Base-by-base conservation (phyloP, 306 rosid genomes). In the Cicer pinnatifidum region DNA sequence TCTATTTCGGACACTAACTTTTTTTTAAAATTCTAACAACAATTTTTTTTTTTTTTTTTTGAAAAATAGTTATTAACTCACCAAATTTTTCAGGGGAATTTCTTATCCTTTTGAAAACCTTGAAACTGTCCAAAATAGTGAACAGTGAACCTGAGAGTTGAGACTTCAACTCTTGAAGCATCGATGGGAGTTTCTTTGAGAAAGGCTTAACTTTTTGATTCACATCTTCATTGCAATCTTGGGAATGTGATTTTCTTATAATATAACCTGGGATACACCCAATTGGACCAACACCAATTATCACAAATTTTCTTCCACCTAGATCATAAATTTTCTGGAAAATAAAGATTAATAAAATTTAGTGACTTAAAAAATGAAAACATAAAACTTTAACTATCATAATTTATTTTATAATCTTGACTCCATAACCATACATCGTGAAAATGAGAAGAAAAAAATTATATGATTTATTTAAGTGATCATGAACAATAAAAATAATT, bases 231-330 rank as follows among this genome's bases (percentile, higher is more conserved):
- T 75, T 64, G 56, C 72, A 75, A 5, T 64, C 5, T 12, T 64
- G 28, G 2, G 33, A 50, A 38, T 39, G 1, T 39, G 43, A 28
- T 19, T 28, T 75, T 66, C 8, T 63, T 0, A 5, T 48, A 1
- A 73, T 2, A 37, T 0, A 15, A 39, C 16, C 6, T 9, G 78
- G 79, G 12, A 9, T 23, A 50, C 79, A 75, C 16, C 79, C 79
- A 50, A 75, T 12, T 63, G 52, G n/a, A 50, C 79, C 79, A 51
- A 75, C 2, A 6, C 45, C 10, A 51, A 6, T 23, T 0, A 64
- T 13, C 54, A 75, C 65, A 64, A 75, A 75, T n/a, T 75, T 75
- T 20, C 72, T 2, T 63, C 64, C 79, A 50, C 79, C 79, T 19
- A 64, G 44, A 38, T 63, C 64, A 75, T 75, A 63, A 48, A 75